Evolutionary conservation across 306 rosid species (phyloP), one percentile per base, ranked within the genome.

Genomic region (Pachyrhizus erosus): DNA sequence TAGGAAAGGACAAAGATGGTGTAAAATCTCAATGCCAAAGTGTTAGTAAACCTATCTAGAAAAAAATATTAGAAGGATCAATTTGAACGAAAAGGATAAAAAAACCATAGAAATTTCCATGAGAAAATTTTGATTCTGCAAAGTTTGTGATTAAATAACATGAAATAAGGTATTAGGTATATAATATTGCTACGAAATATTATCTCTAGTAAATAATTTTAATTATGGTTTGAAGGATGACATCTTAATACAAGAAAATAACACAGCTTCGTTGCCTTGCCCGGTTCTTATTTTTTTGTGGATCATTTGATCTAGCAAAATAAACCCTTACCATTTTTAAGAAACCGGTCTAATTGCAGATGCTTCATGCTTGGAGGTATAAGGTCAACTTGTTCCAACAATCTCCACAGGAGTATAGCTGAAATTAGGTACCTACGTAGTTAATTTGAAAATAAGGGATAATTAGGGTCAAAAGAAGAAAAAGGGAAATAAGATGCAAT

Each of bases 351-450:
- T 43, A 93, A 89, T 85, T 89, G 93, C 37, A 93, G 71, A 85
- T 90, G 89, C 78, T 89, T 91, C 81, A 89, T 70, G 87, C 92
- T 89, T 8, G 97, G 94, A 66, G 97, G 98, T 62, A 91, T 76
- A 73, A 93, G 90, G 81, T 91, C 89, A 66, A 93, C 93, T 84
- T 89, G 80, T 74, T 85, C 58, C 83, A 85, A 85, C 80, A 93
- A 87, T 83, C 82, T 90, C 98, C 97, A 89, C 61, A 93, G 34
- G 57, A 93, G 97, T 87, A 93, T 88, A 46, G 64, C 75, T 69
- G 97, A 86, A 80, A 91, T 90, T 21, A 93, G 79, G 89, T 93
- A 91, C 91, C 98, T 93, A 43, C 48, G 54, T 65, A 73, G 66
- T 58, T 12, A 75, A 84, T 49, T 18, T 46, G 61, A 66, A 55